Evolutionary conservation across 1,284 basidiomycete genomes (phyloP), one percentile per base, ranked within the genome.

Genomic region (Cryptococcus maquisensis): DNA sequence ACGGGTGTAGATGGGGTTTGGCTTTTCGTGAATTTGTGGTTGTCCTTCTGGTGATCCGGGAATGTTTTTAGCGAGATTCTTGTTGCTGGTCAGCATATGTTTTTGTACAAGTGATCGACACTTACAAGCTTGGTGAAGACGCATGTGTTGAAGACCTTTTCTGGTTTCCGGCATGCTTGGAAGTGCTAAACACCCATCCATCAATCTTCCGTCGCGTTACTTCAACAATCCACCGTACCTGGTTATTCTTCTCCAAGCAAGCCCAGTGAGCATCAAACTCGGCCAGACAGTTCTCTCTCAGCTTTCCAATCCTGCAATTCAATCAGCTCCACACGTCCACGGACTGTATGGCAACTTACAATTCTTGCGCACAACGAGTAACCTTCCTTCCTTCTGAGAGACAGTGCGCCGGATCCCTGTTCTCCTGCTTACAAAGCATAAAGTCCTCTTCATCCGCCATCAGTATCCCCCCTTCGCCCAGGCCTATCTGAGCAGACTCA

Each of bases 401-500:
- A 78, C 96, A 99, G 77, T 96, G 91, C 36, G 77, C 91, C 13
- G 96, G 91, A 73, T 97, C 86, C 53, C 83, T 82, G 73, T 84
- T 87, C 80, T 98, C 93, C 47, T 84, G 81, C 81, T 98, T 98
- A 84, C 96, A 98, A 54, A 98, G 87, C 92, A 99, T 97, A 72
- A 98, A 98, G 80, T 99, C 95, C 84, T 97, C 93, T 96, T 37
- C 47, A 40, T 54, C 10, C 40, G 9, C 23, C 18, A 47, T 47
- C 15, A 36, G 23, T 3, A 4, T 35, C 46, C 12, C 2, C n/a
- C 26, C 18, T 20, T 47, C 15, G 9, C 18, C 43, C 43, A 8
- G 9, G 39, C 16, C 10, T 20, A 54, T n/a, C 18, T 9, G n/a
- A 16, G 21, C n/a, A 24, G 35, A 81, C 86, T 61, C 68, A 94